Conservation (phyloP, 805 yeast species). For the Wickerhamomyces pijperi region DNA sequence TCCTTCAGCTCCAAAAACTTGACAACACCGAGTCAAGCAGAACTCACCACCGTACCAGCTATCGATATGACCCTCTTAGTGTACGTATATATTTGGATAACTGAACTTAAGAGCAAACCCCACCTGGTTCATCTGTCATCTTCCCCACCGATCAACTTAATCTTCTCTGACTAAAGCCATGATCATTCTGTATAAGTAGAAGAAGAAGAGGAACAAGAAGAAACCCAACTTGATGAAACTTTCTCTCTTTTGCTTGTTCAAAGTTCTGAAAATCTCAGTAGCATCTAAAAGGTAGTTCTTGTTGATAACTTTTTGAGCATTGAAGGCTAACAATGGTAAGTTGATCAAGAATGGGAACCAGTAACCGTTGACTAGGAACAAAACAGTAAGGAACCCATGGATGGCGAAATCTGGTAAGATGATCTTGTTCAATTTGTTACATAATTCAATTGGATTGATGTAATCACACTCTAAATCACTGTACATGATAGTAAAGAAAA, state of each 20-base stretch:
- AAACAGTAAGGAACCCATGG: slow-evolving; percentile 58
- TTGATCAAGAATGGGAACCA: slow-evolving; percentile 84
- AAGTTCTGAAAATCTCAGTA: slow-evolving; percentile 92
- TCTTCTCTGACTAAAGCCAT: slow-evolving; percentile 61
- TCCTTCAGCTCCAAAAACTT: not conserved
- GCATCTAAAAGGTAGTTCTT: slow-evolving; percentile 88
- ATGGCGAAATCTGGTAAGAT: slow-evolving; percentile 83
- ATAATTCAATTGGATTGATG: slow-evolving; percentile 93
- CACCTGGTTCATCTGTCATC: not conserved
- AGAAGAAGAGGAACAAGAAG: slow-evolving; percentile 87
- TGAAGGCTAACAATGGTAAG: slow-evolving; percentile 75
- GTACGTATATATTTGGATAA: too few species aligned
- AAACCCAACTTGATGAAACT: slow-evolving; percentile 83
- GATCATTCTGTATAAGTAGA: slow-evolving; percentile 91
- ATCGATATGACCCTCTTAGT: too few species aligned
- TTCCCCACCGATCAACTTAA: not conserved
- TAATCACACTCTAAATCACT: slow-evolving; percentile 93
- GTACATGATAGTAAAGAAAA: slow-evolving; percentile 89
- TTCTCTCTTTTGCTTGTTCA: slow-evolving; percentile 87
- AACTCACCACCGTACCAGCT: too few species aligned
- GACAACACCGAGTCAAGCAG: too few species aligned
- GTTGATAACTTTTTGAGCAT: slow-evolving; percentile 65
- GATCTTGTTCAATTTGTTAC: slow-evolving; percentile 83
- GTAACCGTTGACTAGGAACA: slow-evolving; percentile 78
- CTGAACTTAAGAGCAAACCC: too few species aligned